A percentile compares a stretch with the other conserved stretches of the same genome.
These are phyloP conservation scores for Pythium volutum DNA, from an alignment of 352 stramenopile species.

Conservation along the genomic window DNA sequence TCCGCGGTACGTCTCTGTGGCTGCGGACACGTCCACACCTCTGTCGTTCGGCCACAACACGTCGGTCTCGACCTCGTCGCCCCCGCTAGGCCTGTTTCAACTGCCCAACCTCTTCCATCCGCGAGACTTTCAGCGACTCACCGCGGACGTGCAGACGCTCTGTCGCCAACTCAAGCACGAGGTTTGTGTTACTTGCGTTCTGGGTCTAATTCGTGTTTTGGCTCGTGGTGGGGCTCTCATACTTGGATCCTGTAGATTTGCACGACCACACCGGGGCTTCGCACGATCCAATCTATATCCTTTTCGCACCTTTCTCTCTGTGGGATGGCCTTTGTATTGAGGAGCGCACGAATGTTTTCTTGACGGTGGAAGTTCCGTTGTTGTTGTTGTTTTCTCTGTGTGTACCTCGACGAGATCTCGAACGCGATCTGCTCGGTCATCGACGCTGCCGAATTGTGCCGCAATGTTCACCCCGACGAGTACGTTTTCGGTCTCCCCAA, in stretches of 20 bases:
- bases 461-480: constrained; percentile 90
- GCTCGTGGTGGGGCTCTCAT: neutral
- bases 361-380: constrained; percentile 1
- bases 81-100: constrained; percentile 58
- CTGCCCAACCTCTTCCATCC: constrained; percentile 55
- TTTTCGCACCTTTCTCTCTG: constrained; percentile 9
- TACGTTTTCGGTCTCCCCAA: constrained; percentile 28
- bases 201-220: neutral
- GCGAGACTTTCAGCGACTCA: constrained; percentile 59
- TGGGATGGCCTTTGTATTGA: neutral
- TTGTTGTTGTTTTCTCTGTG: constrained; percentile 17
- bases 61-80: neutral
- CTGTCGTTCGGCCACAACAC: neutral
- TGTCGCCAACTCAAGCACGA: constrained; percentile 58
- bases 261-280: constrained; percentile 47
- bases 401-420: constrained; percentile 91
- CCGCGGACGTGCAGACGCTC: constrained; percentile 48
- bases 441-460: constrained; percentile 94
- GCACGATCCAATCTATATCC: constrained; percentile 65
- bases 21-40: neutral
- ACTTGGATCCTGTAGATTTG: constrained; percentile 34
- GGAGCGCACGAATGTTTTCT: neutral
- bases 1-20: constrained; percentile 6
- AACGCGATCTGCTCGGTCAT: constrained; percentile 95
- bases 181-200: constrained; percentile 26